Conservation (phyloP, 352 stramenopile genomes). For the Halophytophthora polymorphica region DNA sequence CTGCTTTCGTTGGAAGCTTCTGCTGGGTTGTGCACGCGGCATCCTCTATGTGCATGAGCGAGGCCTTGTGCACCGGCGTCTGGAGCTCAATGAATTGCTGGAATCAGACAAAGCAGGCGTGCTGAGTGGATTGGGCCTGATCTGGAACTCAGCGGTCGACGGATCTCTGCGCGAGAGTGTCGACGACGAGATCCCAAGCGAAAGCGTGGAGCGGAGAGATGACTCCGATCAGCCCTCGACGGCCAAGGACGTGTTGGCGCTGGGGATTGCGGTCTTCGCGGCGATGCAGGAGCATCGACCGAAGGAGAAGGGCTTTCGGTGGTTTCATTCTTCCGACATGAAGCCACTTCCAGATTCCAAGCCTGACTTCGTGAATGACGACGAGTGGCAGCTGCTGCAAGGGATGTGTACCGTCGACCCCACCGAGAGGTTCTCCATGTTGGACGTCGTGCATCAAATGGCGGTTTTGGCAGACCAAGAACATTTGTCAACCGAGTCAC, state of each 20-base stretch:
- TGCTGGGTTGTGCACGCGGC: not conserved
- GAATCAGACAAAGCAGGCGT: constrained; percentile 5
- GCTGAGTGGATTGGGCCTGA: not conserved
- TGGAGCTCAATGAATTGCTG: not conserved
- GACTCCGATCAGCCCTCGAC: too few relatives aligned
- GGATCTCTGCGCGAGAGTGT: too few relatives aligned
- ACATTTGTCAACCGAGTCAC: not conserved
- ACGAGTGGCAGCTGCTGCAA: constrained; percentile 9
- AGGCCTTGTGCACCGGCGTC: not conserved
- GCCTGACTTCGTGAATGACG: constrained; percentile 7
- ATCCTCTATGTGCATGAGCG: not conserved
- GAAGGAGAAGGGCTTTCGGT: not conserved
- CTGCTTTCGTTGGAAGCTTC: not conserved
- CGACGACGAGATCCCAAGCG: too few relatives aligned
- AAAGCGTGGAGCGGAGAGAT: too few relatives aligned
- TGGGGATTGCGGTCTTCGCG: too few relatives aligned
- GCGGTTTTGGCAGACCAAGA: constrained; percentile 4
- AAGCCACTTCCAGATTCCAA: constrained; percentile 4
- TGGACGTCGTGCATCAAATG: constrained; percentile 8
- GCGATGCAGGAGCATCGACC: not conserved
- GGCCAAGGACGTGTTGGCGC: too few relatives aligned
- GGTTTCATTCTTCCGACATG: not conserved
- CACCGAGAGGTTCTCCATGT: constrained; percentile 3
- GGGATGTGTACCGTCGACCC: constrained; percentile 8
- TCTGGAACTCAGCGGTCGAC: too few relatives aligned